Percentiles rank a stretch among this genome's conserved stretches.
These are phyloP conservation scores for Nothopassalora personata DNA, from an alignment of 2,329 filamentous ascomycete genomes.

Conservation along the genomic window DNA sequence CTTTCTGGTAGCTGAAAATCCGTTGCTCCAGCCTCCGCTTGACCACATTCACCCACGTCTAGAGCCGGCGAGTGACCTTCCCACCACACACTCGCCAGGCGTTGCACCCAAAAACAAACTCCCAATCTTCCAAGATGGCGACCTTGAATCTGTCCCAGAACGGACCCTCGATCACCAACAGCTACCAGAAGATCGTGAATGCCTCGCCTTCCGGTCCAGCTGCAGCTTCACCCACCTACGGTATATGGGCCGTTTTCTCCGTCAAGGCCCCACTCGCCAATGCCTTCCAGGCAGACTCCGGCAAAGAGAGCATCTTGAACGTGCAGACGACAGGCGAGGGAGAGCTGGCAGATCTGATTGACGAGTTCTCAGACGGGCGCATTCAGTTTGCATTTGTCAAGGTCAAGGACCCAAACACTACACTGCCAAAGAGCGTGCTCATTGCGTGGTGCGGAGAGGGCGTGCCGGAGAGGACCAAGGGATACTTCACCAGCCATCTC, in stretches of 20 bases:
- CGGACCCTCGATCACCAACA: slow-evolving; percentile 49
- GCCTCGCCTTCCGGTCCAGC: slow-evolving; percentile 52
- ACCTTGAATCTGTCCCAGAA: slow-evolving; percentile 53
- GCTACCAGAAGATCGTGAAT: slow-evolving; percentile 63
- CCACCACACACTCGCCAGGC: neutral
- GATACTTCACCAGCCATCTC: slow-evolving; percentile 94
- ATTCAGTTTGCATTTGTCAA: slow-evolving; percentile 97
- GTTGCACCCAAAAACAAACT: neutral
- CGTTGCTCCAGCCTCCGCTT: neutral
- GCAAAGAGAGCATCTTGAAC: slow-evolving; percentile 92
- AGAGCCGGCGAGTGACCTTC: neutral
- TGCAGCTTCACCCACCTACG: slow-evolving; percentile 71
- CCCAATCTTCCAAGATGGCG: slow-evolving; percentile 58
- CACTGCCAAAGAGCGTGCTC: slow-evolving; percentile 83
- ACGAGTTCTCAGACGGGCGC: slow-evolving; percentile 94
- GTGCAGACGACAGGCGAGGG: slow-evolving; percentile 92
- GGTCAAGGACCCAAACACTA: slow-evolving; percentile 89
- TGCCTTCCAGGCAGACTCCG: slow-evolving; percentile 79
- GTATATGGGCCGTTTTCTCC: slow-evolving; percentile 89
- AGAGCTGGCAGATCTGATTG: slow-evolving; percentile 80
- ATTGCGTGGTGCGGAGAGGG: slow-evolving; percentile 97
- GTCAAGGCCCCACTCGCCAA: slow-evolving; percentile 88
- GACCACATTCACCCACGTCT: neutral
- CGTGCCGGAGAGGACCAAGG: slow-evolving; percentile 96
- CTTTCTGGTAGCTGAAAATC: neutral